A percentile compares a stretch with the other conserved stretches of the same genome.
Evolutionary conservation across 2,329 filamentous ascomycete species (phyloP).

Genomic region (Fusarium fujikuroi): DNA sequence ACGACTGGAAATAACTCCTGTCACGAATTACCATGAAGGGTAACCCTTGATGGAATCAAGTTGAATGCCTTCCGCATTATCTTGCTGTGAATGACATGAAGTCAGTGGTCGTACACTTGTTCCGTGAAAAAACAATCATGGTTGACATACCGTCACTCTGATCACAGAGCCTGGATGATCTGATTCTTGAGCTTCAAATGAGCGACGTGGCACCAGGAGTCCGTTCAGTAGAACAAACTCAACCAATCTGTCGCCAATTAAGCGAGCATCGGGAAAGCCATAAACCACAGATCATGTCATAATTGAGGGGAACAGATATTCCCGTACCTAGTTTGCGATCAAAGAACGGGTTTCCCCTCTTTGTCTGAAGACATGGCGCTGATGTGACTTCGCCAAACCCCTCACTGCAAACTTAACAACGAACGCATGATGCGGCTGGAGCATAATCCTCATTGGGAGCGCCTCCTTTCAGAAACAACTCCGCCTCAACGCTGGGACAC

Average conservation of each 20-base stretch:
- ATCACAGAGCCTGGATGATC: conserved; percentile 17
- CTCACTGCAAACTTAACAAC: not conserved
- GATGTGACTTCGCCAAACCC: not conserved
- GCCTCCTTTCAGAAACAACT: not conserved
- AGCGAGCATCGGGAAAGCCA: conserved; percentile 1
- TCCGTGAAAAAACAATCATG: not conserved
- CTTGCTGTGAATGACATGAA: not conserved
- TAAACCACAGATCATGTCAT: not conserved
- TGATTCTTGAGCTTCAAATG: conserved; percentile 6
- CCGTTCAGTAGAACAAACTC: conserved; percentile 3
- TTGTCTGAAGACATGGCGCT: not conserved
- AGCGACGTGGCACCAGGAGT: conserved; percentile 8
- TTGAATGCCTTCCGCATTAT: not conserved
- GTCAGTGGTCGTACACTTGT: not conserved
- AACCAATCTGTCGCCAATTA: not conserved
- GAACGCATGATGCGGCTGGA: not conserved
- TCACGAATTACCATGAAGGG: not conserved
- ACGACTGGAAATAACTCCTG: conserved; percentile 21
- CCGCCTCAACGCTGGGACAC: not conserved
- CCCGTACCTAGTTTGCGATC: not conserved
- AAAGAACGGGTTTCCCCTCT: not conserved
- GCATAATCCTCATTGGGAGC: not conserved
- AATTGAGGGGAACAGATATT: not conserved
- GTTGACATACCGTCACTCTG: conserved; percentile 15
- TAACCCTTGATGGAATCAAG: not conserved